Conservation (phyloP, 352 stramenopile species). For the Globisporangium paddicum region DNA sequence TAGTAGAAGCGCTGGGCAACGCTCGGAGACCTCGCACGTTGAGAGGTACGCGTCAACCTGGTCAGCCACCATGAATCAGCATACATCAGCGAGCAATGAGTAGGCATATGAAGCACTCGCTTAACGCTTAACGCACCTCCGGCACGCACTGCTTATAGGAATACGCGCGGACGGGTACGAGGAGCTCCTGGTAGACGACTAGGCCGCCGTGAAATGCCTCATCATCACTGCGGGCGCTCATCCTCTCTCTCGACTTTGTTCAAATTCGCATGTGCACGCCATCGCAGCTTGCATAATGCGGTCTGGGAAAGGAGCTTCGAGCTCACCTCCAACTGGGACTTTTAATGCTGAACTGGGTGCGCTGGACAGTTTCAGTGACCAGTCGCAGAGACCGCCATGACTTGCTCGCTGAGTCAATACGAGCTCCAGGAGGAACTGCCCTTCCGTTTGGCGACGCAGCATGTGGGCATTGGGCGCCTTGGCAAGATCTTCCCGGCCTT, state of each 20-base stretch:
- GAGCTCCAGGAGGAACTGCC: background rate
- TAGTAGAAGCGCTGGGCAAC: background rate
- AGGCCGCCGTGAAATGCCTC: background rate
- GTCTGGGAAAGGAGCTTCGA: too few species aligned
- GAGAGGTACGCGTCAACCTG: background rate
- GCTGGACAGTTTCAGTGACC: too few species aligned
- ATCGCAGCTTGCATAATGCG: too few species aligned
- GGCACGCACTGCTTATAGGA: background rate
- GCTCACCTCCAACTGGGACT: too few species aligned
- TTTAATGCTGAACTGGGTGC: too few species aligned
- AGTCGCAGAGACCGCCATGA: too few species aligned
- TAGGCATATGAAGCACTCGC: too few species aligned
- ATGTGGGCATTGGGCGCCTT: constrained; percentile 26
- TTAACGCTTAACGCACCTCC: background rate
- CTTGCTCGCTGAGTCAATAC: background rate
- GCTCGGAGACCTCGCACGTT: background rate
- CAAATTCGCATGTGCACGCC: too few species aligned
- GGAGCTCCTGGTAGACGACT: background rate
- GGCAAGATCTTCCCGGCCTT: constrained; percentile 34
- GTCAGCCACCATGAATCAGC: background rate
- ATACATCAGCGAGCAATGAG: too few species aligned
- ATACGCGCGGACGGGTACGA: background rate
- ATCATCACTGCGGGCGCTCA: too few species aligned
- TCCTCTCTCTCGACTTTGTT: too few species aligned
- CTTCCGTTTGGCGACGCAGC: constrained; percentile 23